Evolutionary conservation across 1,284 basidiomycete species (phyloP).

Genomic region (Malassezia cuniculi): DNA sequence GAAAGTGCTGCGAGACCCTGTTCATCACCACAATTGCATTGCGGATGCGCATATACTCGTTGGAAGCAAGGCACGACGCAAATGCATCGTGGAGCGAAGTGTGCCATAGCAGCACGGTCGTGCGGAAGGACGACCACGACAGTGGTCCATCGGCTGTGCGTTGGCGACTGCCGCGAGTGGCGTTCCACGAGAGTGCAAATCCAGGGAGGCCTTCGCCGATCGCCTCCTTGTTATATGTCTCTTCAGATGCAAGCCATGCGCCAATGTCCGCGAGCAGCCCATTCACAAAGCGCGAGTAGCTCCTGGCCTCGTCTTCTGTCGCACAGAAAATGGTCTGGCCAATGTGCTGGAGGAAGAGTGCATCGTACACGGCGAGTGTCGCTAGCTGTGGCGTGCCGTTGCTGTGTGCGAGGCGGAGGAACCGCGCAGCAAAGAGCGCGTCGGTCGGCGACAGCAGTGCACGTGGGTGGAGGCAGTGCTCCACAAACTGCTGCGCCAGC

Average conservation of each 20-base stretch:
- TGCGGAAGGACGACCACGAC: constrained; percentile 59
- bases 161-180: constrained; percentile 3
- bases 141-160: constrained; percentile 49
- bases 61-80: constrained; percentile 23
- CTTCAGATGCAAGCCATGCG: constrained; percentile 18
- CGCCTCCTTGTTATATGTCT: constrained; percentile 31
- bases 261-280: constrained; percentile 58
- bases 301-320: constrained; percentile 88
- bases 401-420: constrained; percentile 73
- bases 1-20: constrained; percentile 29
- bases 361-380: constrained; percentile 70
- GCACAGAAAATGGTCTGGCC: constrained; percentile 77
- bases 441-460: constrained; percentile 86
- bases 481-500: constrained; percentile 52
- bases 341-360: constrained; percentile 50
- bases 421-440: constrained; percentile 81
- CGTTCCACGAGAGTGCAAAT: constrained; percentile 31
- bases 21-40: constrained; percentile 43
- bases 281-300: constrained; percentile 67
- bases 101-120: constrained; percentile 69
- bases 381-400: constrained; percentile 76
- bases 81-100: constrained; percentile 51
- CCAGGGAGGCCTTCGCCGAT: constrained; percentile 45
- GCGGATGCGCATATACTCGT: constrained; percentile 41
- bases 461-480: constrained; percentile 84